These are phyloP conservation scores for Murraya paniculata DNA, from an alignment of 345 rosid genomes.

Conservation along the genomic window DNA sequence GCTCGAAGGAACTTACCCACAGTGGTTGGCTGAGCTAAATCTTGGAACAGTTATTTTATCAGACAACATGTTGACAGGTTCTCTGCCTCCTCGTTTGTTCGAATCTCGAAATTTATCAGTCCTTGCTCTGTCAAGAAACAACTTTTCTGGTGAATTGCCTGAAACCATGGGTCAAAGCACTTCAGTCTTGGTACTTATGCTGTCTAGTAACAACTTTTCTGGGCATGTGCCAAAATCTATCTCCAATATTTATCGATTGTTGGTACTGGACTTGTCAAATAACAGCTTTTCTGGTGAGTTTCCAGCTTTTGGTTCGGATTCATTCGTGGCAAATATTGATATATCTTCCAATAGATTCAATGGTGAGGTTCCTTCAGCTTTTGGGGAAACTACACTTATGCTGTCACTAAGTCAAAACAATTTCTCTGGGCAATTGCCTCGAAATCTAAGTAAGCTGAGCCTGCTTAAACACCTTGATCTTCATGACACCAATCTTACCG, in stretches of 20 bases:
- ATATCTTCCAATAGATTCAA: constrained; percentile 26
- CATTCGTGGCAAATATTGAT: background rate
- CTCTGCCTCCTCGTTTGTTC: constrained; percentile 26
- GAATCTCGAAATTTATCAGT: constrained; percentile 9
- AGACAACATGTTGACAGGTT: constrained; percentile 22
- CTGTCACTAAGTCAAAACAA: constrained; percentile 23
- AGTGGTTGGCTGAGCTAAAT: constrained; percentile 13
- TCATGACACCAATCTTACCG: constrained; percentile 34
- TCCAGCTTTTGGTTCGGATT: constrained; percentile 6
- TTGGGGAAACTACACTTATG: background rate
- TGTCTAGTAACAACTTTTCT: constrained; percentile 32
- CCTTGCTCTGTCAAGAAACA: constrained; percentile 17
- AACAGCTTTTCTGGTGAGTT: constrained; percentile 33
- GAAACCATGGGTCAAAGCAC: constrained; percentile 1
- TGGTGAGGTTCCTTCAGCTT: constrained; percentile 24
- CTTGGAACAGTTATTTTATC: constrained; percentile 12
- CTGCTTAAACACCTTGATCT: constrained; percentile 33
- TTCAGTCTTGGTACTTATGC: constrained; percentile 1
- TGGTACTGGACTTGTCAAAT: constrained; percentile 28
- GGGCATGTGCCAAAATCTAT: constrained; percentile 33
- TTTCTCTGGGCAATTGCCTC: constrained; percentile 25
- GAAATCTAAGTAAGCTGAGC: constrained; percentile 13
- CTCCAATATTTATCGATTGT: constrained; percentile 5
- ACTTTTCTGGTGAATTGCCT: constrained; percentile 19
- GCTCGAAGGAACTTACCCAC: constrained; percentile 19